Evolutionary conservation across 495 filamentous ascomycete species (phyloP), one percentile per base, ranked within the genome.

Genomic region (Penicillium longicatenatum): DNA sequence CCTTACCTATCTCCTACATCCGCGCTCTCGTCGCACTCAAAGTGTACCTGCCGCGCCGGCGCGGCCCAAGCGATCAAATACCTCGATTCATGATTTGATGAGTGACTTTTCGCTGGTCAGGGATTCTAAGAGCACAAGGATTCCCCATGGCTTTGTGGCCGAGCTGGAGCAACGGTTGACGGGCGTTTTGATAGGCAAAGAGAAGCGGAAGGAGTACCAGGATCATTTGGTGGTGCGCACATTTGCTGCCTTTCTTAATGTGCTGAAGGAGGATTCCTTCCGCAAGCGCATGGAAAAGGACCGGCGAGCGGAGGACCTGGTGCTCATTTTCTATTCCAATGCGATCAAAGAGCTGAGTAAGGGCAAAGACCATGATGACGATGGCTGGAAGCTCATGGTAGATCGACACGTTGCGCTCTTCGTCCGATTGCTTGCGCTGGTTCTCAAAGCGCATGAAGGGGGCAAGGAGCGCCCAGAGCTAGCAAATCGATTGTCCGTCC

Each of bases 351-450:
- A 96, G 48, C 78, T 97, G 58, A 69, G 77, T 50, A 92, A 92
- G 58, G 90, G 91, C 45, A 93, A 91, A 69, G 73, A 84, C 6
- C 79, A 85, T 1, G 88, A 88, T n/a, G 93, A 97, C 72, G 90
- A 95, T 68, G 83, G 84, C 41, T 98, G 93, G 92, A 97, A 92
- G 74, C 79, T 88, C 43, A 87, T 98, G 74, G 92, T 94, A 12
- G 95, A 99, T 66, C 83, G 93, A 50, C 95, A 99, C 70, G 86
- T 98, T 58, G 95, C 95, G 29, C 83, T 99, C 46, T 98, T 99
- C 66, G 87, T 99, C 59, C 87, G 95, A 42, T 81, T 99, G 20
- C 84, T 98, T 59, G 86, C 84, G 61, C 81, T 85, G 60, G 89
- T 90, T 24, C 71, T 98, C 60, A 91, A 88, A 64, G 87, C 89